Conservation (phyloP, 2,329 filamentous ascomycete genomes). For the Fusarium proliferatum region DNA sequence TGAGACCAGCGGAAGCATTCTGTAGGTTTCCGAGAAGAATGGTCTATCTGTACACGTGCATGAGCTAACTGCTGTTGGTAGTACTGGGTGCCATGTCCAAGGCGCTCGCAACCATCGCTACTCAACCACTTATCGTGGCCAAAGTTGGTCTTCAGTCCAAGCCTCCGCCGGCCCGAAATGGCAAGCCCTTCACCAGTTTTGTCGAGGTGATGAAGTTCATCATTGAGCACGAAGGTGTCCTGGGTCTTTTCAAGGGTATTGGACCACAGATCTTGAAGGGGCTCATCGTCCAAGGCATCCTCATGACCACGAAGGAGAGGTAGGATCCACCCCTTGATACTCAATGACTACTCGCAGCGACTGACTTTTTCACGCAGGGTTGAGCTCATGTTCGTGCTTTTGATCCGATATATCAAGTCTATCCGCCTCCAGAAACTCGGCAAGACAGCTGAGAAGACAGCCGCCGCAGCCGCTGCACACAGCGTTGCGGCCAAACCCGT, state of each 20-base stretch:
- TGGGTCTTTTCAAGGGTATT: conserved; percentile 96
- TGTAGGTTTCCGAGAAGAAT: conserved; percentile 66
- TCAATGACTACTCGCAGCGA: not conserved
- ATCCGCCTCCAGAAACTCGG: conserved; percentile 76
- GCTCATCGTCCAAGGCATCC: conserved; percentile 88
- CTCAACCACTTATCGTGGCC: conserved; percentile 95
- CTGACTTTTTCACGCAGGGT: conserved; percentile 65
- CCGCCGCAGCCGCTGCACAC: conserved; percentile 59
- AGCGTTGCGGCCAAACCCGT: conserved; percentile 53
- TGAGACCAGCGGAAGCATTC: conserved; percentile 91
- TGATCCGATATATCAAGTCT: conserved; percentile 83
- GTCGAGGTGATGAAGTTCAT: conserved; percentile 96
- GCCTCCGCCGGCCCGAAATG: conserved; percentile 83
- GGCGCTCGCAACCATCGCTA: conserved; percentile 87
- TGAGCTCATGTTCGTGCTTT: conserved; percentile 86
- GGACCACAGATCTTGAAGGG: conserved; percentile 94
- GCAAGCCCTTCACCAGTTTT: conserved; percentile 94
- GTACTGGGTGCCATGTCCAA: conserved; percentile 95
- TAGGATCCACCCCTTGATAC: conserved; percentile 53
- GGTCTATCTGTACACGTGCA: not conserved
- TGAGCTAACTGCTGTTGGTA: conserved; percentile 50
- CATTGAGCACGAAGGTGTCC: conserved; percentile 82
- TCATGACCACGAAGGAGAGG: conserved; percentile 99
- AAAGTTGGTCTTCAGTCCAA: conserved; percentile 97
- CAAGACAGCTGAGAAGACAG: conserved; percentile 72